A percentile compares a stretch with the other conserved stretches of the same genome.
These are phyloP conservation scores for Sugiyamaella valdiviana DNA, from an alignment of 805 yeast genomes.

Conservation along the genomic window DNA sequence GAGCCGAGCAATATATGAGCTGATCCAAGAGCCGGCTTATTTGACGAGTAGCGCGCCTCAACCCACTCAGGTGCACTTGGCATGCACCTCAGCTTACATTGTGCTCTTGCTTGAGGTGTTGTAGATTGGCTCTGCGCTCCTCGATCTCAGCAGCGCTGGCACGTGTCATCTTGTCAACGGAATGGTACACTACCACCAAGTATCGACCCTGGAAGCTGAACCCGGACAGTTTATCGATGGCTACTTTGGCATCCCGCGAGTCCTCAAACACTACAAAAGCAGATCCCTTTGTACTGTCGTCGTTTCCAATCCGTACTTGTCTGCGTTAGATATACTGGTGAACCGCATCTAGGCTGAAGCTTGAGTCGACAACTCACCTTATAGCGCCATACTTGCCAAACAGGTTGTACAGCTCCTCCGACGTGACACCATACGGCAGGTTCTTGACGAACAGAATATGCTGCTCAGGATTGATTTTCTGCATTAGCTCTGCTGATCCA, in stretches of 20 bases:
- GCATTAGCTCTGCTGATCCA: background rate
- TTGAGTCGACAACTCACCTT: conserved; percentile 19
- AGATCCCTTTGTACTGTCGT: conserved; percentile 42
- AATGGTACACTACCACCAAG: conserved; percentile 45
- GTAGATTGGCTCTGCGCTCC: conserved; percentile 26
- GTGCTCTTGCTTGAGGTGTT: conserved; percentile 24
- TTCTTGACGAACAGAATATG: conserved; percentile 49
- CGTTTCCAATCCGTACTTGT: conserved; percentile 45
- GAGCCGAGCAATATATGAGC: too few relatives aligned
- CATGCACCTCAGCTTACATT: conserved; percentile 15
- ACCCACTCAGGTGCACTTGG: too few relatives aligned
- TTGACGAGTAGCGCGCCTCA: too few relatives aligned
- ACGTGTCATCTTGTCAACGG: conserved; percentile 36
- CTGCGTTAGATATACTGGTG: conserved; percentile 15
- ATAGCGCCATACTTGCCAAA: conserved; percentile 53
- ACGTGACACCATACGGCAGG: conserved; percentile 46
- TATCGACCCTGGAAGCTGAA: conserved; percentile 54
- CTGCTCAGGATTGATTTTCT: conserved; percentile 17
- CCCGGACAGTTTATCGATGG: conserved; percentile 53
- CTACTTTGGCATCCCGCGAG: conserved; percentile 42
- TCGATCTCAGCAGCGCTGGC: conserved; percentile 29
- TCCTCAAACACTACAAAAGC: conserved; percentile 51
- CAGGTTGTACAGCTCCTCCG: conserved; percentile 44
- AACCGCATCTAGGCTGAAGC: background rate
- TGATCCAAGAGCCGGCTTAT: too few relatives aligned